Evolutionary conservation across 352 stramenopile species (phyloP).

Genomic region (Phytopythium vexans): DNA sequence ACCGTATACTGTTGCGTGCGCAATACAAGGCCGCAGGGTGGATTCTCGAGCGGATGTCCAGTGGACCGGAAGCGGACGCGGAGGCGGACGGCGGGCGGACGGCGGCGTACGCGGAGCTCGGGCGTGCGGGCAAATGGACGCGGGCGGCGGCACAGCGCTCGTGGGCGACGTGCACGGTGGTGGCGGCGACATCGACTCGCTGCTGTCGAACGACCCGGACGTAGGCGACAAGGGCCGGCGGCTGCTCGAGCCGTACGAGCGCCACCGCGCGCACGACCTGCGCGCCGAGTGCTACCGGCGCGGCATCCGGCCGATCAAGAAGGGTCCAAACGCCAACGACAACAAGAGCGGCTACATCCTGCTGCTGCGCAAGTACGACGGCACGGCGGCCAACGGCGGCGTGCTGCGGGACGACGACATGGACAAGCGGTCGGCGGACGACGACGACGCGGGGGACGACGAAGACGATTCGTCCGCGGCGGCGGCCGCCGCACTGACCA

Average conservation of each 20-base stretch:
- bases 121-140: background rate
- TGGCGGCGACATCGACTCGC: constrained; percentile 62
- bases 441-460: constrained; percentile 21
- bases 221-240: constrained; percentile 30
- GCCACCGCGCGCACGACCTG: constrained; percentile 67
- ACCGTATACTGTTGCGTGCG: no score
- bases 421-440: constrained; percentile 11
- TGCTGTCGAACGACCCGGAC: constrained; percentile 43
- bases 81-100: constrained; percentile 11
- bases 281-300: constrained; percentile 79
- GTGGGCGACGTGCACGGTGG: constrained; percentile 44
- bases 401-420: constrained; percentile 8
- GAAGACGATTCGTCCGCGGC: constrained; percentile 21
- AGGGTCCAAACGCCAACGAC: constrained; percentile 79
- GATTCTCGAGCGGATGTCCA: no score
- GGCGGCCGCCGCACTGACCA: constrained; percentile 13
- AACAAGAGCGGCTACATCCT: constrained; percentile 82
- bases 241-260: constrained; percentile 69
- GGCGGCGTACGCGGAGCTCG: background rate
- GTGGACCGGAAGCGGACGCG: no score
- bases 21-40: no score
- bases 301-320: constrained; percentile 75
- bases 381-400: constrained; percentile 16
- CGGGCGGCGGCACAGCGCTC: constrained; percentile 10
- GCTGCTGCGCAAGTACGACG: constrained; percentile 62